These are phyloP conservation scores for Tetraselmis striata DNA, from an alignment of 139 green algal genomes.

Conservation along the genomic window DNA sequence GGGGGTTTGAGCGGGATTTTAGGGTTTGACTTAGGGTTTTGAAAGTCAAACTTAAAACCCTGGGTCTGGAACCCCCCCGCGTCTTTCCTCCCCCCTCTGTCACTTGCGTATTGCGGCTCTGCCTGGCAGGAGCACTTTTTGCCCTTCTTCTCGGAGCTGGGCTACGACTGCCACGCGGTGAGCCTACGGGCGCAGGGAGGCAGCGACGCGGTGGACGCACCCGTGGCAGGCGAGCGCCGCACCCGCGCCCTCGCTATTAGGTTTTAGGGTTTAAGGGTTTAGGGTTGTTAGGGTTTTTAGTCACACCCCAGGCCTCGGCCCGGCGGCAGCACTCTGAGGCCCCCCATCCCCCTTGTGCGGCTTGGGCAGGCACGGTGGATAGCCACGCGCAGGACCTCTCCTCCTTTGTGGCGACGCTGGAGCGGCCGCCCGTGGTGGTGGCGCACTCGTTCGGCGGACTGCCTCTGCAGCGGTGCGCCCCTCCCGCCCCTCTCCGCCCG, in stretches of 20 bases:
- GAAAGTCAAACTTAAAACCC: no score
- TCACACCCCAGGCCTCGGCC: no score
- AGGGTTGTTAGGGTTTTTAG: no score
- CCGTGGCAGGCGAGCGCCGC: not conserved
- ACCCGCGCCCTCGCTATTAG: no score
- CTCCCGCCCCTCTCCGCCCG: constrained; percentile 19
- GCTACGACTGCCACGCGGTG: constrained; percentile 60
- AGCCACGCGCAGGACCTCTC: constrained; percentile 54
- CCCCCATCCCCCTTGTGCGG: no score
- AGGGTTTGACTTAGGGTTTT: no score
- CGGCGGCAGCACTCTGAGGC: no score
- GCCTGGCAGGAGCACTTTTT: constrained; percentile 68
- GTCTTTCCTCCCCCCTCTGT: no score
- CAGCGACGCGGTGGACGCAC: constrained; percentile 7
- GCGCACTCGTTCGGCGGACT: constrained; percentile 79
- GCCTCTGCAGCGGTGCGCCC: constrained; percentile 60
- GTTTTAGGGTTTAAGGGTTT: no score
- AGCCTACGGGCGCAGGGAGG: constrained; percentile 62
- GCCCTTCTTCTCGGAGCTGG: constrained; percentile 60
- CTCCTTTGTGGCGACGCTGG: constrained; percentile 35
- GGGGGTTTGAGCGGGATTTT: no score
- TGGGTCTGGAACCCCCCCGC: no score
- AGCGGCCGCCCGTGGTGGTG: constrained; percentile 59
- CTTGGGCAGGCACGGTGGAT: constrained; percentile 41
- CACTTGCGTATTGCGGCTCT: no score